phyloP scores from a whole-genome alignment of 257 asterid species.

The Fraxinus anomala region DNA sequence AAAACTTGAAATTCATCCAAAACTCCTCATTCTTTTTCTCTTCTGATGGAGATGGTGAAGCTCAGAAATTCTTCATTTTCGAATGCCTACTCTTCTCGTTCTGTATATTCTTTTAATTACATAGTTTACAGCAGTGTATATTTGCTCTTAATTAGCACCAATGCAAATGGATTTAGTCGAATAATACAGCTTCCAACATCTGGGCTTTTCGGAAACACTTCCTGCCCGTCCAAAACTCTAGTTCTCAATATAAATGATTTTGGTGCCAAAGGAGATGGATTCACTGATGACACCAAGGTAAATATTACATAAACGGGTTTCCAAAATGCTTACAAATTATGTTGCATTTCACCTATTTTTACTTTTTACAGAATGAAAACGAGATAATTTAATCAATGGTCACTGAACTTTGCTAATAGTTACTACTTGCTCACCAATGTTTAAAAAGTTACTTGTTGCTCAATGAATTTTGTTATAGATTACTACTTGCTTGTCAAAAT shows the following conservation, averaged over 20 bases:
- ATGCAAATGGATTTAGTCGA: conserved; percentile 34
- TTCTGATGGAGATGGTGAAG: conserved; percentile 19
- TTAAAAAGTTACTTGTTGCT: too few relatives aligned
- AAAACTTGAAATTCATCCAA: neutral
- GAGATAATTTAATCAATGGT: too few relatives aligned
- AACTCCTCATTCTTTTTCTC: neutral
- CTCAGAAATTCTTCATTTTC: conserved; percentile 22
- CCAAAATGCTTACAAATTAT: neutral
- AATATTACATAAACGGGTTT: neutral
- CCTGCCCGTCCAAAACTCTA: conserved; percentile 28
- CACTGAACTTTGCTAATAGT: too few relatives aligned
- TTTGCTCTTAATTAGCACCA: conserved; percentile 10
- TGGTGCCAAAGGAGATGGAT: conserved; percentile 72
- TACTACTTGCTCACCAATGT: too few relatives aligned
- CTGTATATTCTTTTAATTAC: conserved; percentile 14
- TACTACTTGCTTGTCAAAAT: too few relatives aligned
- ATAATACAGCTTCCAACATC: conserved; percentile 40
- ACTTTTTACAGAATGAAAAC: neutral
- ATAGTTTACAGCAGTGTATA: conserved; percentile 20
- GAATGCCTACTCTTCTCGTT: conserved; percentile 6
- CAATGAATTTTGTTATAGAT: too few relatives aligned
- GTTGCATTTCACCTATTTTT: neutral
- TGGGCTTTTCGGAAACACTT: conserved; percentile 32
- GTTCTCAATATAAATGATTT: conserved; percentile 49
- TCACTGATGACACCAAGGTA: conserved; percentile 59